These are phyloP conservation scores for Phytophthora quininea DNA, from an alignment of 352 stramenopile genomes.

Conservation along the genomic window DNA sequence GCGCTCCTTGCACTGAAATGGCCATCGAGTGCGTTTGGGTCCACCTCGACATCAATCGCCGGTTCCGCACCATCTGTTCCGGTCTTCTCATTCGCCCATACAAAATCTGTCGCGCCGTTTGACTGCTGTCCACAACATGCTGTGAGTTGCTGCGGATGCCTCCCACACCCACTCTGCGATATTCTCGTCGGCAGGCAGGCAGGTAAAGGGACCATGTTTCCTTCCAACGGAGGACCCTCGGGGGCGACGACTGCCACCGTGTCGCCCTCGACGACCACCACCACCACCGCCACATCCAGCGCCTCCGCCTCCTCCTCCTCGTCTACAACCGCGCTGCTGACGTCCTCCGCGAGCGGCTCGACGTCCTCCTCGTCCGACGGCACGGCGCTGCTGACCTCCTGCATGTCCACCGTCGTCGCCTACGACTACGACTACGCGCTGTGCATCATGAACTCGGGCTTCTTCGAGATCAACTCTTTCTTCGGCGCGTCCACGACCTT, in stretches of 20 bases:
- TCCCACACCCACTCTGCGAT: not conserved
- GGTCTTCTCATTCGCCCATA: too few relatives aligned
- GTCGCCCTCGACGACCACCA: not conserved
- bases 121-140: not conserved
- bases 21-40: too few relatives aligned
- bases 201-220: not conserved
- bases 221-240: not conserved
- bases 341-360: constrained; percentile 17
- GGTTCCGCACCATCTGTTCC: too few relatives aligned
- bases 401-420: constrained; percentile 42
- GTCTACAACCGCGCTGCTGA: constrained; percentile 17
- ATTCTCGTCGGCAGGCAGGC: not conserved
- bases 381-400: constrained; percentile 36
- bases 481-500: constrained; percentile 12
- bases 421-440: constrained; percentile 53
- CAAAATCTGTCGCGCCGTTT: not conserved
- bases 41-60: too few relatives aligned
- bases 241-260: not conserved
- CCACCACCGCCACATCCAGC: not conserved
- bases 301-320: constrained; percentile 1
- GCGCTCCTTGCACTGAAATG: too few relatives aligned
- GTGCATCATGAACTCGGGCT: constrained; percentile 73
- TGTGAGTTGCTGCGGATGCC: not conserved
- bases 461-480: constrained; percentile 45
- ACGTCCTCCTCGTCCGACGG: constrained; percentile 24